Base-by-base conservation (phyloP, 192 early-diverging fungal species). In the Oehlia diaphana region DNA sequence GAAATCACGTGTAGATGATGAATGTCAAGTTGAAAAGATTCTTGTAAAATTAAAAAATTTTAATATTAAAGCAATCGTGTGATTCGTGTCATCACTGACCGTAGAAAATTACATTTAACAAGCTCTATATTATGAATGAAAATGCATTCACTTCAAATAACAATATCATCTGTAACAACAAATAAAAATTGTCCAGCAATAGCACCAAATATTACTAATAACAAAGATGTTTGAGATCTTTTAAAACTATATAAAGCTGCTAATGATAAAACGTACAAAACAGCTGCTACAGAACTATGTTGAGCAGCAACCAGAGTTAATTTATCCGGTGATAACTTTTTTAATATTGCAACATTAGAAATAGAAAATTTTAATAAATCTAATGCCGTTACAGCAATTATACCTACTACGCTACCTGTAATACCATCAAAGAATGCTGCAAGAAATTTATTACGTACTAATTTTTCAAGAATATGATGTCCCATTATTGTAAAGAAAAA, bases 341-440 rank as follows among this genome's bases (percentile, higher is more conserved):
- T 37, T 21, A 77, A 13, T 10, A 63, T 64, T 9, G 68, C 33
- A 0, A 61, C 14, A 47, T 68, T 69, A 6, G 49, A 35, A 19
- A 81, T 10, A 0, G 75, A 81, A 19, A 53, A 39, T 58, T 78
- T 77, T 19, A 72, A 28, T 42, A 81, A 64, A 64, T 78, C 67
- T 42, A 81, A 9, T 1, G 81, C 76, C 0, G 74, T 78, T n/a
- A 78, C 63, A 35, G 76, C 76, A 4, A 81, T 81, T 28, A 78
- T 72, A 2, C 80, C 80, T 39, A 81, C 80, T 8, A 81, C 76
- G 7, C 68, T 72, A 1, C 76, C 81, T 0, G 69, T 63, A 58
- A 83, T 83, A 5, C 82, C 82, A 39, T 83, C 82, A 77, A 83
- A 83, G 39, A 83, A 83, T 0, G 44, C 37, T 31, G 78, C 74